Conservation (phyloP, 768 basidiomycete species). For the Podaxis carcinomalis region DNA sequence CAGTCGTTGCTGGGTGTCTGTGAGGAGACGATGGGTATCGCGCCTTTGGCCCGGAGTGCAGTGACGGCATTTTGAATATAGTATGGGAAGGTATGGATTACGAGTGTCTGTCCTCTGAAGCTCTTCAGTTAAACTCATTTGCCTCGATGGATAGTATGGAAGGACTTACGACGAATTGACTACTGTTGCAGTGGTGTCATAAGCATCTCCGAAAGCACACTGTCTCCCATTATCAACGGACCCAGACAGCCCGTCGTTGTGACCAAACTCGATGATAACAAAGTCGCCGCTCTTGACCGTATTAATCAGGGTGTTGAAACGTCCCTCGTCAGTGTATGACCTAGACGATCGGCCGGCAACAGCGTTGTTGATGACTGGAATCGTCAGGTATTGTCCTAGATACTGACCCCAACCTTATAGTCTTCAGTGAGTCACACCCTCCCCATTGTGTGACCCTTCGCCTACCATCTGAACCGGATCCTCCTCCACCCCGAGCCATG, state of each 20-base stretch:
- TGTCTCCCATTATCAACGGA: conserved; percentile 38
- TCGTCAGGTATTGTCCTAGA: conserved; percentile 34
- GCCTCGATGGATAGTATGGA: not conserved
- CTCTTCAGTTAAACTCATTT: not conserved
- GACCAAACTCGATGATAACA: conserved; percentile 44
- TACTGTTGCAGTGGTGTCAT: conserved; percentile 31
- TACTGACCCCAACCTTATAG: conserved; percentile 41
- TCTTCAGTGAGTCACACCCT: not conserved
- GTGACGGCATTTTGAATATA: conserved; percentile 42
- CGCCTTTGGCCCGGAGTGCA: conserved; percentile 40
- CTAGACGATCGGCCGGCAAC: conserved; percentile 43
- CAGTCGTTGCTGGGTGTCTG: conserved; percentile 46
- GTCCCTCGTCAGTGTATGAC: conserved; percentile 44
- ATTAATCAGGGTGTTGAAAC: conserved; percentile 38
- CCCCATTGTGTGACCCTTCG: not conserved
- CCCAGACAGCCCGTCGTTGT: conserved; percentile 39
- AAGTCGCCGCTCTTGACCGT: conserved; percentile 35
- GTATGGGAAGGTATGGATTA: conserved; percentile 42
- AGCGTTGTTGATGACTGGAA: conserved; percentile 42
- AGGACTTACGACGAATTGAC: conserved; percentile 28
- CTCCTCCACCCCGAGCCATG: conserved; percentile 37
- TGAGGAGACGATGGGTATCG: conserved; percentile 41
- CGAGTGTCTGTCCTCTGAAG: conserved; percentile 29
- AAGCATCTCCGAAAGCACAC: conserved; percentile 36
- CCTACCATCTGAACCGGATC: conserved; percentile 16